Percentiles rank a stretch among this genome's conserved stretches.
Evolutionary conservation across 2,329 filamentous ascomycete genomes (phyloP).

Genomic region (Trichoderma brevicompactum): DNA sequence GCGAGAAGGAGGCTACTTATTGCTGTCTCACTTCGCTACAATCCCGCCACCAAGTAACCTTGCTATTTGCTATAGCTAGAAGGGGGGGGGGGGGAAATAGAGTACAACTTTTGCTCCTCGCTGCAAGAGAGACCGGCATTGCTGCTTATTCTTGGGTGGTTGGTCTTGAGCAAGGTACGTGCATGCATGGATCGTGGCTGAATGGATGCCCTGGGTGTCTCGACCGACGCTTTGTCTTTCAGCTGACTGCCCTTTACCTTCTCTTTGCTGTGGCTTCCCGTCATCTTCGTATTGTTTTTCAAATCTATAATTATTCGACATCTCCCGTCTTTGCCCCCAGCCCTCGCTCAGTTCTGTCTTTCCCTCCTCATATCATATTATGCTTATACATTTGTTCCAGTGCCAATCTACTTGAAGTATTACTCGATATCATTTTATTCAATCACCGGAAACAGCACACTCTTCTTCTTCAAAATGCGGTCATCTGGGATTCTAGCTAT

Average conservation of each 20-base stretch:
- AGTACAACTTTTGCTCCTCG: background rate
- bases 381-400: constrained; percentile 4
- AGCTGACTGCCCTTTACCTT: constrained; percentile 5
- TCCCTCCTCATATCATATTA: background rate
- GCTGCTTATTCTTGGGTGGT: background rate
- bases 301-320: constrained; percentile 12
- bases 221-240: background rate
- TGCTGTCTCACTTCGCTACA: constrained; percentile 26
- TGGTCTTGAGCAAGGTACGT: constrained; percentile 6
- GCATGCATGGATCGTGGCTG: background rate
- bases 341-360: background rate
- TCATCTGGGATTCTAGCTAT: constrained; percentile 32
- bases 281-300: background rate
- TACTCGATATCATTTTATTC: background rate
- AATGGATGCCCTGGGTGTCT: constrained; percentile 4
- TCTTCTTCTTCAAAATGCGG: constrained; percentile 16
- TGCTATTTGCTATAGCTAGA: background rate
- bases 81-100: too few species aligned
- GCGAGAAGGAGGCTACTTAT: background rate
- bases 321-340: background rate
- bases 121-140: background rate
- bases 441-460: background rate
- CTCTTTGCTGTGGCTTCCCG: background rate
- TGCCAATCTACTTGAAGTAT: background rate
- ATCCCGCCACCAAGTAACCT: constrained; percentile 22